A percentile compares a stretch with the other conserved stretches of the same genome.
Conservation (phyloP, 1,139 yeast genomes). For the Meyerozyma athensensis region DNA sequence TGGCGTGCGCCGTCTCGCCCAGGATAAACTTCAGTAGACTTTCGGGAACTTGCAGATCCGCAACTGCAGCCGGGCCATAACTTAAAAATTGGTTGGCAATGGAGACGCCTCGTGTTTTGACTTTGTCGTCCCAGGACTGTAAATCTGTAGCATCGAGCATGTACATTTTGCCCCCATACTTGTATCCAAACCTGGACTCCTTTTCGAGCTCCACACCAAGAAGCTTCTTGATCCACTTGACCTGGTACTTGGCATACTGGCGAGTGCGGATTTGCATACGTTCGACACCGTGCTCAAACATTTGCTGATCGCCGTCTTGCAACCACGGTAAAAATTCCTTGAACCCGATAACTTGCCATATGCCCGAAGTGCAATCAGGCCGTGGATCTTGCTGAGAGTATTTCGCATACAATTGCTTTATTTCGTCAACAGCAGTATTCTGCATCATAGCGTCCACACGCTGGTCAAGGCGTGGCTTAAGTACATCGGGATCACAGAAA, state of each 20-base stretch:
- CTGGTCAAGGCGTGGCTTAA: slow-evolving; percentile 62
- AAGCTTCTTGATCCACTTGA: slow-evolving; percentile 85
- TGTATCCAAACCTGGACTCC: slow-evolving; percentile 44
- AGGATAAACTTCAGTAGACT: slow-evolving; percentile 27
- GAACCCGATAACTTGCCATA: slow-evolving; percentile 95
- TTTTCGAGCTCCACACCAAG: slow-evolving; percentile 58
- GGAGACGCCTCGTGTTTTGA: slow-evolving; percentile 47
- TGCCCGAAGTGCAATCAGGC: slow-evolving; percentile 64
- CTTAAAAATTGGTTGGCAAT: slow-evolving; percentile 41
- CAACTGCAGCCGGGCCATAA: slow-evolving; percentile 23
- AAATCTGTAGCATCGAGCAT: slow-evolving; percentile 76
- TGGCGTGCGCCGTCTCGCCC: slow-evolving; percentile 18
- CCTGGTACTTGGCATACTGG: slow-evolving; percentile 82
- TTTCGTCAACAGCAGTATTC: slow-evolving; percentile 65
- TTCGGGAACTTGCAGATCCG: slow-evolving; percentile 38
- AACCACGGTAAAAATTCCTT: slow-evolving; percentile 89
- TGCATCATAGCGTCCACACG: slow-evolving; percentile 83
- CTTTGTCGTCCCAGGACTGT: slow-evolving; percentile 52
- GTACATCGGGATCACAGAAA: slow-evolving; percentile 57
- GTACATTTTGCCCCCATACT: slow-evolving; percentile 61
- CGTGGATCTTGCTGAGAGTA: slow-evolving; percentile 27
- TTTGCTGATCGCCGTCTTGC: slow-evolving; percentile 14
- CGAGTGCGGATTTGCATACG: slow-evolving; percentile 82
- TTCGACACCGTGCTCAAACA: slow-evolving; percentile 50
- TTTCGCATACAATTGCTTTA: slow-evolving; percentile 49